phyloP scores from a whole-genome alignment of 1,139 yeast genomes.

The Candida mesenterica region DNA sequence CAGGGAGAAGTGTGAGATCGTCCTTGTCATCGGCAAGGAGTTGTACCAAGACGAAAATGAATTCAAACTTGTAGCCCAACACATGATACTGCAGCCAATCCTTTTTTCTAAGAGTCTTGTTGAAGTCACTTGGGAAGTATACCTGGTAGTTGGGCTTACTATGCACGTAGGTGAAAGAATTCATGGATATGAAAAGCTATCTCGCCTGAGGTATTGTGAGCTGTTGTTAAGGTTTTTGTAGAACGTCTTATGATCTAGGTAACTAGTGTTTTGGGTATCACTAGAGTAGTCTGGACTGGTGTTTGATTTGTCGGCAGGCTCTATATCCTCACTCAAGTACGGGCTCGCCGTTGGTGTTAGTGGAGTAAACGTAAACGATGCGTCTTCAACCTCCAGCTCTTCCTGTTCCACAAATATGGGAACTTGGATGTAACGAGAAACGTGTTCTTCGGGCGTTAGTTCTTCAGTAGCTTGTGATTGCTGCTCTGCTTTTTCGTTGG shows the following conservation, averaged over 20 bases:
- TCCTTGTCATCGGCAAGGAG: slow-evolving; percentile 9
- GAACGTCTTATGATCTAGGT: slow-evolving; percentile 22
- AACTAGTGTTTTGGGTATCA: slow-evolving; percentile 8
- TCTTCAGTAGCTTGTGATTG: too few species aligned
- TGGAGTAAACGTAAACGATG: neutral
- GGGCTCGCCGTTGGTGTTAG: neutral
- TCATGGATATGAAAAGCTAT: slow-evolving; percentile 29
- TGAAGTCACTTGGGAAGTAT: slow-evolving; percentile 37
- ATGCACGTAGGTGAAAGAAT: neutral
- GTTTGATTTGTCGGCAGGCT: neutral
- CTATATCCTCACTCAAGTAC: neutral
- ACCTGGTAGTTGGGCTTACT: slow-evolving; percentile 25
- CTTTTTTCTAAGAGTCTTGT: slow-evolving; percentile 10
- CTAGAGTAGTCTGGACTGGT: neutral
- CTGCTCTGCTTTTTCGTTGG: too few species aligned
- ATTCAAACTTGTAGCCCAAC: slow-evolving; percentile 28
- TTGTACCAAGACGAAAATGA: slow-evolving; percentile 27
- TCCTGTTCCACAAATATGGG: neutral
- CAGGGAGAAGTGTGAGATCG: slow-evolving; percentile 8
- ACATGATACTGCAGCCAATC: slow-evolving; percentile 12
- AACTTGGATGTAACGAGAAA: neutral
- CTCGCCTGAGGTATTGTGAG: slow-evolving; percentile 43
- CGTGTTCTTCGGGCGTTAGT: neutral
- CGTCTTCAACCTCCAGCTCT: slow-evolving; percentile 1
- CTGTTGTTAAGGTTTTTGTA: slow-evolving; percentile 41